Evolutionary conservation across 2,329 filamentous ascomycete species (phyloP), one percentile per base, ranked within the genome.

Genomic region (Venturia effusa): DNA sequence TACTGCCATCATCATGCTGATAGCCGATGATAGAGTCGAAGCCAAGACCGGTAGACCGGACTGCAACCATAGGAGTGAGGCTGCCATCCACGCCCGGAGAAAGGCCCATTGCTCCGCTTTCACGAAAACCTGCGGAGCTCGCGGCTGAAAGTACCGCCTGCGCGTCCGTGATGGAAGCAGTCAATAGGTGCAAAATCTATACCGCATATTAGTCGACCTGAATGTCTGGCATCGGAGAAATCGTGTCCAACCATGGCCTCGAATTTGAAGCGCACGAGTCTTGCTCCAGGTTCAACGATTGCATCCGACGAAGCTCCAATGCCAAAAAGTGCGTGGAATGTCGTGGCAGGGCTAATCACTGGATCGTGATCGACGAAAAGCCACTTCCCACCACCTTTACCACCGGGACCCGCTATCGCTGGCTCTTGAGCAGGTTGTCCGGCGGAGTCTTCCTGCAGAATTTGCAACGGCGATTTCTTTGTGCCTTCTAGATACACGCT

Each of bases 401-500:
- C 92, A 0, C 92, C 91, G 0, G 88, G 82, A 3, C 85, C 84
- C 10, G 86, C 87, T 66, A 76, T 77, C 64, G 75, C 70, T 39
- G 65, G 67, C 55, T 70, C 67, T 4, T 66, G 66, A 32, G 11
- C 39, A 32, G 24, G 5, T 13, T 34, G 67, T 15, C 60, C 54
- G 43, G 54, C 22, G n/a, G 51, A 37, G 51, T 60, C 37, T n/a
- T 32, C 15, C 30, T 15, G 63, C 48, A 61, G 59, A 61, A 30
- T 15, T 57, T 34, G 27, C 67, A 61, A 37, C 61, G 39, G 43
- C 30, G 37, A 51, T 57, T 61, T 5, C 68, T 74, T 77, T 70
- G 84, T 88, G 0, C 92, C 92, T 76, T 97, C 93, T 0, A 95
- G 79, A 71, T 95, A 97, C 4, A 97, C 89, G 67, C 89, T 92